Base-by-base conservation (phyloP, 2,329 filamentous ascomycete species). In the Apiospora rasikravindrae region DNA sequence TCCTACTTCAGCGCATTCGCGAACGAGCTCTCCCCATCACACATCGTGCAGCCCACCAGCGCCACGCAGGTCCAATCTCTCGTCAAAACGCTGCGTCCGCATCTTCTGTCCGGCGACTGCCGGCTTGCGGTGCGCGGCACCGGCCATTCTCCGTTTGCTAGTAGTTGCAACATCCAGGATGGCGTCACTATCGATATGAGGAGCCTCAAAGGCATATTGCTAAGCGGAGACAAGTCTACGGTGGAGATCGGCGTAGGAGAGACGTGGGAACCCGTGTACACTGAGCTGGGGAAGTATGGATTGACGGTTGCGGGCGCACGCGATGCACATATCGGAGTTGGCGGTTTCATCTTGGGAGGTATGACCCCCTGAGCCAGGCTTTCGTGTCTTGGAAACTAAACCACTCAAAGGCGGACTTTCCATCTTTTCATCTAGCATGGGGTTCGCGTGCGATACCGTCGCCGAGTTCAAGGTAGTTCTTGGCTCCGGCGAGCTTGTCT, bases 81-180 rank as follows among this genome's bases (percentile, higher is more conserved):
- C 29, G n/a, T 76, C 44, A 45, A 67, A 40, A 57, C 72, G 3
- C 71, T 76, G 4, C 71, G 74, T 24, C 72, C 73, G 3, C 70
- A 73, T 51, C 61, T 76, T 26, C 67, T 74, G 22, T 69, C 73
- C 19, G 75, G 76, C 26, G 24, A 29, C 49, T 53, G 49, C 29
- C 49, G 10, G 3, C 26, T 90, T 77, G 83, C 87, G 2, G 82
- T 87, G 72, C 86, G 86, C 49, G 81, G 83, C 66, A 87, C 88
- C 19, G 88, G 88, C 0, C 88, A 89, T 78, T 84, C 83, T 1
- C 80, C 84, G 3, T 86, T 85, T 72, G 78, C 82, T 0, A 53
- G 24, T 24, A 53, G 49, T 53, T 84, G 85, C 11, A 89, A 82
- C 75, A 82, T 82, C 71, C 75, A 79, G 5, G 75, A 75, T n/a